Conservation (phyloP, 306 rosid species). For the Coriaria nepalensis region DNA sequence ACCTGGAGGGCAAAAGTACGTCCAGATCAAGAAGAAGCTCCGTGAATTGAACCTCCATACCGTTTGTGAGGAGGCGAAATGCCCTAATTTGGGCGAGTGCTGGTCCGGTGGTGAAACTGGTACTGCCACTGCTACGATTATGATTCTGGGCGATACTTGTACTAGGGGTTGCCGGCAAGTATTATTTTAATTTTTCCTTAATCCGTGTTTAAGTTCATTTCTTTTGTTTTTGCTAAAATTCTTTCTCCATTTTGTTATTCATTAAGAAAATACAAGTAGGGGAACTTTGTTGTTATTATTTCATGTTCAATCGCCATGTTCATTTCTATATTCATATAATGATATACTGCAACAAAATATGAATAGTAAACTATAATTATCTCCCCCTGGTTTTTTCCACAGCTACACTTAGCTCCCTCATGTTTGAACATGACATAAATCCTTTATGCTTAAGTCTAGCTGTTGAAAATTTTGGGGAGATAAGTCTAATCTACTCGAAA, state of each 20-base stretch:
- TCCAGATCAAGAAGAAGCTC: conserved; percentile 93
- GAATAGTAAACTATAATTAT: too few species aligned
- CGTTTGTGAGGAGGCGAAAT: conserved; percentile 87
- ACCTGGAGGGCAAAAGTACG: conserved; percentile 92
- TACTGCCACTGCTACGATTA: conserved; percentile 94
- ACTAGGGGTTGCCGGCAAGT: conserved; percentile 94
- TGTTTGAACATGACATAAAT: too few species aligned
- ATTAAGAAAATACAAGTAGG: too few species aligned
- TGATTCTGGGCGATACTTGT: conserved; percentile 96
- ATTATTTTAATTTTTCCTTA: background rate
- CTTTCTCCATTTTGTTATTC: background rate
- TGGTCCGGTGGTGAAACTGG: conserved; percentile 99
- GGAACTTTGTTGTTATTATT: too few species aligned
- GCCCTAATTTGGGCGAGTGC: conserved; percentile 95
- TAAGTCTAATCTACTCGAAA: too few species aligned
- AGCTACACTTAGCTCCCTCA: too few species aligned
- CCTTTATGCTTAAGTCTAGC: too few species aligned
- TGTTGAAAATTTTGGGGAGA: too few species aligned
- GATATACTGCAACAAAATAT: too few species aligned
- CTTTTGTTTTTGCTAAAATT: background rate
- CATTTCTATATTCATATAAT: too few species aligned
- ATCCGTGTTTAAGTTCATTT: background rate
- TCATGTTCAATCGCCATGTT: too few species aligned
- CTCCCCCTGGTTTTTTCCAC: too few species aligned
- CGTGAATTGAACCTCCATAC: conserved; percentile 89